Evolutionary conservation across 148 eudicot genomes (phyloP).

Genomic region (Camellia japonica): DNA sequence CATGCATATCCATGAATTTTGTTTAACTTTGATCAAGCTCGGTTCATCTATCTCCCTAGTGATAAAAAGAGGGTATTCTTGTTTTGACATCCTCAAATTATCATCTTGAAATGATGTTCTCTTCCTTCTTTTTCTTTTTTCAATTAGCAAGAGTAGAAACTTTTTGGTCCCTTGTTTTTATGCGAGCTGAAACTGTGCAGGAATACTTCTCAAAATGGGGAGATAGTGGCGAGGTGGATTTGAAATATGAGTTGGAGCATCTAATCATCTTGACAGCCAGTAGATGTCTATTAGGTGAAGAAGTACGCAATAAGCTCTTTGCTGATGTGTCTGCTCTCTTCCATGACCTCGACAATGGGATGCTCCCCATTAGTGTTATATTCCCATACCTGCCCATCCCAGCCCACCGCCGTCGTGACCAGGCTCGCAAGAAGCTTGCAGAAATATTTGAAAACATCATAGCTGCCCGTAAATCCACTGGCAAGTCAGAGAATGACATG

Average conservation of each 20-base stretch:
- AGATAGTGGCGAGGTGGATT: conserved; percentile 86
- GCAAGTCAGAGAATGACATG: conserved; percentile 73
- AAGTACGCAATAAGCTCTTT: conserved; percentile 90
- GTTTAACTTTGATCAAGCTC: background rate
- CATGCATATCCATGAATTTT: background rate
- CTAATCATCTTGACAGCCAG: conserved; percentile 94
- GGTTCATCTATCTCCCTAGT: background rate
- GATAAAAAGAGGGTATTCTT: background rate
- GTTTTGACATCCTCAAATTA: background rate
- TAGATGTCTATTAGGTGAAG: conserved; percentile 85
- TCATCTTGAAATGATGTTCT: background rate
- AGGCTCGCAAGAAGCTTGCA: conserved; percentile 75
- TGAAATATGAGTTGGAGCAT: conserved; percentile 87
- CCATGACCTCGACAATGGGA: conserved; percentile 90
- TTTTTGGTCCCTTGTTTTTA: background rate
- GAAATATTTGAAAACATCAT: conserved; percentile 70
- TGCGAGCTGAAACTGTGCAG: conserved; percentile 29
- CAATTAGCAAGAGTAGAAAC: background rate
- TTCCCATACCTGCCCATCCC: conserved; percentile 95
- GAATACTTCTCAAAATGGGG: conserved; percentile 97
- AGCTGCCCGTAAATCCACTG: conserved; percentile 58
- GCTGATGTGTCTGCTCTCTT: conserved; percentile 94
- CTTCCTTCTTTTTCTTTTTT: background rate
- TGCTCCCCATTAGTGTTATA: conserved; percentile 89
- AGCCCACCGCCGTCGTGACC: conserved; percentile 79